Evolutionary conservation across 805 yeast species (phyloP).

Genomic region (Alloascoidea africana): DNA sequence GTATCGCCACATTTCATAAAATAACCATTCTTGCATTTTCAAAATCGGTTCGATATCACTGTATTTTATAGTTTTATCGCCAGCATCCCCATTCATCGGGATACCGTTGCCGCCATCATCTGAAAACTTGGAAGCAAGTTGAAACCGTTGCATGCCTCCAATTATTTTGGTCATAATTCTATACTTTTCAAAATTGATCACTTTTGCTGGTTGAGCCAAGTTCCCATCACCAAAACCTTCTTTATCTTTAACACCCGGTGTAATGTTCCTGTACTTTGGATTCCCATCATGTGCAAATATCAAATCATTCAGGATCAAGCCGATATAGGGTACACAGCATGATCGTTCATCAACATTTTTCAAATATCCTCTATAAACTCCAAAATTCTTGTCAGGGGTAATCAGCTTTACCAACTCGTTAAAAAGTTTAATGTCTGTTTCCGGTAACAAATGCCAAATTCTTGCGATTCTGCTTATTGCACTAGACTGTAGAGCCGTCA

Average conservation of each 20-base stretch:
- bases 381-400: not conserved
- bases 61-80: not conserved
- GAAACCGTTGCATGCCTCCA: slow-evolving; percentile 18
- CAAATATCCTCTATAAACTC: not conserved
- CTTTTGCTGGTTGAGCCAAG: slow-evolving; percentile 5
- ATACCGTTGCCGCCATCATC: no score
- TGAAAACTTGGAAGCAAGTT: slow-evolving; percentile 7
- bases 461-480: not conserved
- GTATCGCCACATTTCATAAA: not conserved
- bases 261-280: not conserved
- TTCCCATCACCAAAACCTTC: no score
- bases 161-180: slow-evolving; percentile 15
- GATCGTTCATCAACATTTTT: not conserved
- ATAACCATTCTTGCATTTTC: not conserved
- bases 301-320: slow-evolving; percentile 1
- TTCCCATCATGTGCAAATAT: slow-evolving; percentile 1
- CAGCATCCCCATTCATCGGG: no score
- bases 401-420: not conserved
- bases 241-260: slow-evolving; percentile 1
- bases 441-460: slow-evolving; percentile 2
- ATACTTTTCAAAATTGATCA: slow-evolving; percentile 20
- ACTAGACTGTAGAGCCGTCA: not conserved
- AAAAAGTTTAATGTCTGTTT: not conserved
- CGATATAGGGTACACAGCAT: slow-evolving; percentile 2
- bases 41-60: not conserved